Conservation (phyloP, 2,329 filamentous ascomycete species). For the Nigrograna mackinnonii region DNA sequence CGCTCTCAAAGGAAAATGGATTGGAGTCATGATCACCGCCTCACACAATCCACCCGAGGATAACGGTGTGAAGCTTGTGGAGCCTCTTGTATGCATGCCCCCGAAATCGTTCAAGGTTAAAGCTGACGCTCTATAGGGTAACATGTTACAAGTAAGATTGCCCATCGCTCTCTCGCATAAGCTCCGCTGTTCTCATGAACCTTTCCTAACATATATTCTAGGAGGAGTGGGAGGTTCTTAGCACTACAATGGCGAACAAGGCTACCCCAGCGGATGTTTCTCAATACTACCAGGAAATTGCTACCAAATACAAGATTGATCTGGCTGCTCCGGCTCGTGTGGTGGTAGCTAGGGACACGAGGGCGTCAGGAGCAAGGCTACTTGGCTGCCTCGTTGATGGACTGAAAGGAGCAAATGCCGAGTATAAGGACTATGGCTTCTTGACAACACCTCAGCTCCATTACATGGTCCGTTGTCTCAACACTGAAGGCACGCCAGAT, state of each 20-base stretch:
- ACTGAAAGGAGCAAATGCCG: constrained; percentile 73
- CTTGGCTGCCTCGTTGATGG: constrained; percentile 79
- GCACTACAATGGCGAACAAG: constrained; percentile 87
- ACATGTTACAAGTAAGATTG: constrained; percentile 72
- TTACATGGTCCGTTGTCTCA: constrained; percentile 92
- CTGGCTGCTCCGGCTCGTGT: constrained; percentile 73
- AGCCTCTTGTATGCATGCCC: constrained; percentile 71
- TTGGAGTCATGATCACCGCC: constrained; percentile 80
- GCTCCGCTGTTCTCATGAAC: constrained; percentile 3
- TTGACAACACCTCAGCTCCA: constrained; percentile 97
- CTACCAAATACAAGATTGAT: constrained; percentile 62
- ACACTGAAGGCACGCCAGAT: constrained; percentile 85
- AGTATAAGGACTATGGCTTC: constrained; percentile 83
- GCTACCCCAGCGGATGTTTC: constrained; percentile 73
- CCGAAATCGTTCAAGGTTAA: neutral
- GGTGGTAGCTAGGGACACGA: constrained; percentile 89
- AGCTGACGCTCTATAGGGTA: constrained; percentile 59
- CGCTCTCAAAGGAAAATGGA: constrained; percentile 85
- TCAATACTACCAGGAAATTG: constrained; percentile 75
- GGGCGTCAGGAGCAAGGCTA: constrained; percentile 85
- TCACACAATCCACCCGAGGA: constrained; percentile 68
- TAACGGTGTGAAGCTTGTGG: constrained; percentile 79
- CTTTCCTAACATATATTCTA: constrained; percentile 31
- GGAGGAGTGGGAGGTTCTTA: constrained; percentile 86
- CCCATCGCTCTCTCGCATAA: neutral